phyloP scores from a whole-genome alignment of 495 filamentous ascomycete genomes.

The Aspergillus incahuasiensis region DNA sequence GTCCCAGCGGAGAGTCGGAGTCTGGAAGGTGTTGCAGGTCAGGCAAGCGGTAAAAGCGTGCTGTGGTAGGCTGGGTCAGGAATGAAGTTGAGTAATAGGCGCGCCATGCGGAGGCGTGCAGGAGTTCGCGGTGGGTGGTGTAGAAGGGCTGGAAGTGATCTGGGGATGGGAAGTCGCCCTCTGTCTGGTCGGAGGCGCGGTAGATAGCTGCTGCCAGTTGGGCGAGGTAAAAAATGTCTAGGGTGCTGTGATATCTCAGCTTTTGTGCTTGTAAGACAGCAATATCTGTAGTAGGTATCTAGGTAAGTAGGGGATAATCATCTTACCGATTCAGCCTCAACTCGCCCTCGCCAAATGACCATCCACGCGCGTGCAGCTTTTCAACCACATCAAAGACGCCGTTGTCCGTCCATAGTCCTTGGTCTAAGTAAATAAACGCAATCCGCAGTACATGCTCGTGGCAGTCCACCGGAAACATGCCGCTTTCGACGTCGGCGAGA shows the following conservation, averaged over 20 bases:
- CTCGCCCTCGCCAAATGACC: slow-evolving; percentile 23
- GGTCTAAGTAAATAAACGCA: slow-evolving; percentile 21
- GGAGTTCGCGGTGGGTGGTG: slow-evolving; percentile 5
- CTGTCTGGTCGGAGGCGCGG: slow-evolving; percentile 16
- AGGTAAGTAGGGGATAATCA: slow-evolving; percentile 3
- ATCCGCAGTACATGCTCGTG: slow-evolving; percentile 20
- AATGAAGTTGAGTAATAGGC: slow-evolving; percentile 21
- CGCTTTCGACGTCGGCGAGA: slow-evolving; percentile 17
- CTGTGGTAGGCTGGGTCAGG: slow-evolving; percentile 19
- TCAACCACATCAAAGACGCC: slow-evolving; percentile 20
- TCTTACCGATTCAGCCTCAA: slow-evolving; percentile 23
- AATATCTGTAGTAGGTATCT: neutral
- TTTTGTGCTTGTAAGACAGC: slow-evolving; percentile 11
- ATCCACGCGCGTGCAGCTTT: slow-evolving; percentile 20
- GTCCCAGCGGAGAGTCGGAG: slow-evolving; percentile 17
- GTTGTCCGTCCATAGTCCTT: slow-evolving; percentile 17
- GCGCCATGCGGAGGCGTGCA: slow-evolving; percentile 22
- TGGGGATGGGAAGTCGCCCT: slow-evolving; percentile 19
- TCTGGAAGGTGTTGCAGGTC: slow-evolving; percentile 24
- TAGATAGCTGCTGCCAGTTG: slow-evolving; percentile 25
- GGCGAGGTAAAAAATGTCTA: slow-evolving; percentile 24
- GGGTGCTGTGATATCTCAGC: slow-evolving; percentile 14
- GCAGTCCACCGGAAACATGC: slow-evolving; percentile 15
- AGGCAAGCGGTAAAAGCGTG: slow-evolving; percentile 23
- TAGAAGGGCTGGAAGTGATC: neutral